phyloP scores from a whole-genome alignment of 768 basidiomycete species.

The Coprinopsis marcescibilis region DNA sequence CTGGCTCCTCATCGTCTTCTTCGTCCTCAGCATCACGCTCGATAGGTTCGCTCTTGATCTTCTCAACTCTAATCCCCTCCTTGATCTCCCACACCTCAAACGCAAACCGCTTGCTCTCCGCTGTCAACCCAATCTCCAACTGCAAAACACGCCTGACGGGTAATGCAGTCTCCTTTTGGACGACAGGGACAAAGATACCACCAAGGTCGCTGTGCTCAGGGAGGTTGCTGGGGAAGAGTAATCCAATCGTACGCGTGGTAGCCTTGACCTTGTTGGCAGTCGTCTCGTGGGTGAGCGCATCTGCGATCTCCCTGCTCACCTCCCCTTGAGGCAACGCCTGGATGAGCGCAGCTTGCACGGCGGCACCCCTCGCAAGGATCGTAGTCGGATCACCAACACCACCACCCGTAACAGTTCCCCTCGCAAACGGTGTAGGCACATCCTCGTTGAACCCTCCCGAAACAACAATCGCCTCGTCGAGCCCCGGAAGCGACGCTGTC shows the following conservation, averaged over 20 bases:
- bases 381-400: slow-evolving; percentile 75
- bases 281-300: slow-evolving; percentile 38
- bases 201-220: slow-evolving; percentile 42
- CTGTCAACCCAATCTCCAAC: slow-evolving; percentile 49
- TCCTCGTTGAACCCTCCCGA: slow-evolving; percentile 53
- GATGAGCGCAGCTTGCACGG: slow-evolving; percentile 65
- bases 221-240: slow-evolving; percentile 52
- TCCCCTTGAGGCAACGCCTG: slow-evolving; percentile 39
- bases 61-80: slow-evolving; percentile 62
- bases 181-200: slow-evolving; percentile 59
- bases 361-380: slow-evolving; percentile 71
- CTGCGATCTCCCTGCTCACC: slow-evolving; percentile 44
- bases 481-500: slow-evolving; percentile 65
- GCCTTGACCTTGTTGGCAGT: slow-evolving; percentile 40
- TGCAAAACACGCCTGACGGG: slow-evolving; percentile 58
- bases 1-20: slow-evolving; percentile 50
- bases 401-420: slow-evolving; percentile 64
- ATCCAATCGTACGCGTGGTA: slow-evolving; percentile 57
- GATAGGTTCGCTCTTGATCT: slow-evolving; percentile 39
- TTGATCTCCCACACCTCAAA: slow-evolving; percentile 77
- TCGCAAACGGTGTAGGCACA: slow-evolving; percentile 58
- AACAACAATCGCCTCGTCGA: slow-evolving; percentile 52
- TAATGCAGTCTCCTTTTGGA: slow-evolving; percentile 66
- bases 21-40: slow-evolving; percentile 42
- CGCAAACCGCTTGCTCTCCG: slow-evolving; percentile 41